Percentiles rank a stretch among this genome's conserved stretches.
Conservation (phyloP, 2,329 filamentous ascomycete genomes). For the Chalara sp. region DNA sequence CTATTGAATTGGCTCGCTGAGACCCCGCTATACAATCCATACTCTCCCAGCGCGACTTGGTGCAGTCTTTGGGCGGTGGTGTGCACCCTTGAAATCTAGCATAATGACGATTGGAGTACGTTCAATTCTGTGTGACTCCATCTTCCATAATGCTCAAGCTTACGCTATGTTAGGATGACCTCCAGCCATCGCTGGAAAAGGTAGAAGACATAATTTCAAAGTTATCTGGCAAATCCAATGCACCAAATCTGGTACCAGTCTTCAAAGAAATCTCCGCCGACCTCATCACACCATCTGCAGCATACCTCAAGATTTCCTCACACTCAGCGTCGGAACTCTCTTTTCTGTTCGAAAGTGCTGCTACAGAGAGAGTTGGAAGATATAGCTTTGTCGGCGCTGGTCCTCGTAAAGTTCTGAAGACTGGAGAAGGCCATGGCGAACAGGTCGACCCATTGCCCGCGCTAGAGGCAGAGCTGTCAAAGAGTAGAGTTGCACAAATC, state of each 20-base stretch:
- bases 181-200: conserved; percentile 56
- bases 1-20: too few relatives aligned
- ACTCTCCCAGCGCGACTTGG: too few relatives aligned
- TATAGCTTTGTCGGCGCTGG: conserved; percentile 93
- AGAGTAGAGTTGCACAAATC: conserved; percentile 74
- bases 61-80: too few relatives aligned
- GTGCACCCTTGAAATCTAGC: too few relatives aligned
- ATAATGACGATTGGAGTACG: too few relatives aligned
- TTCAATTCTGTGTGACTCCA: background rate
- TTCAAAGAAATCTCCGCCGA: conserved; percentile 85
- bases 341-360: conserved; percentile 93
- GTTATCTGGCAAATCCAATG: conserved; percentile 42
- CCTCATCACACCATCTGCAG: conserved; percentile 87
- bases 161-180: conserved; percentile 32
- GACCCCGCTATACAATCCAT: too few relatives aligned
- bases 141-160: conserved; percentile 9
- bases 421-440: conserved; percentile 79
- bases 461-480: conserved; percentile 73
- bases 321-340: conserved; percentile 73
- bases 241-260: conserved; percentile 72
- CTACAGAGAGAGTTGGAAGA: conserved; percentile 85
- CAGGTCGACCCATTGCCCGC: conserved; percentile 77
- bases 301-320: conserved; percentile 84
- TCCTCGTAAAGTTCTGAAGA: conserved; percentile 73
- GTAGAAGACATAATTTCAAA: conserved; percentile 48